Evolutionary conservation across 306 rosid genomes (phyloP).

Genomic region (Cicer arietinum): DNA sequence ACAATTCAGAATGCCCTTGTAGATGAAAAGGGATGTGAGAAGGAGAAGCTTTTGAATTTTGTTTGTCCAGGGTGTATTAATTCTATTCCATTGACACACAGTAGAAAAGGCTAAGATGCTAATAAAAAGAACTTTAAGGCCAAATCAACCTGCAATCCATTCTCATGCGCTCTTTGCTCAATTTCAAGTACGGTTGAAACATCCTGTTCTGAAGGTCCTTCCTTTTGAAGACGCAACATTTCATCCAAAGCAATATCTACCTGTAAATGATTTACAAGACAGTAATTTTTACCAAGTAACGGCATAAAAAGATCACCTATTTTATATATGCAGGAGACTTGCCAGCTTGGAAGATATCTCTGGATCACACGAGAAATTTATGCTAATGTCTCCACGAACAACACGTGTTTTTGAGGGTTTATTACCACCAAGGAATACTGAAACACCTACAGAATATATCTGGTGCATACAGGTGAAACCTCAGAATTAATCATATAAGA

Average conservation of each 20-base stretch:
- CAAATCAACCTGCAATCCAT: slow-evolving; percentile 86
- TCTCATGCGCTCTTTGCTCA: slow-evolving; percentile 95
- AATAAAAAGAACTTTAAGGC: slow-evolving; percentile 38
- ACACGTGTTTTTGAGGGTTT: slow-evolving; percentile 86
- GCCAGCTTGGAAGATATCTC: slow-evolving; percentile 91
- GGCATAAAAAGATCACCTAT: slow-evolving; percentile 27
- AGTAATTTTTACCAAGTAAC: slow-evolving; percentile 32
- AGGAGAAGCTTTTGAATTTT: slow-evolving; percentile 11
- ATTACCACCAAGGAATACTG: slow-evolving; percentile 93
- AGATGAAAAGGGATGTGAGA: slow-evolving; percentile 35
- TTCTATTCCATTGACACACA: slow-evolving; percentile 32
- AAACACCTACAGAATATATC: slow-evolving; percentile 89
- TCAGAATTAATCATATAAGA: slow-evolving; percentile 38
- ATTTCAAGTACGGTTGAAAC: slow-evolving; percentile 85
- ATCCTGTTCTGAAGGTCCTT: slow-evolving; percentile 89
- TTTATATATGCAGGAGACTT: slow-evolving; percentile 44
- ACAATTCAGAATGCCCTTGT: slow-evolving; percentile 29
- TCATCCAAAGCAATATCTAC: slow-evolving; percentile 92
- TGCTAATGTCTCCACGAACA: slow-evolving; percentile 90
- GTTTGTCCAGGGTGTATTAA: slow-evolving; percentile 2
- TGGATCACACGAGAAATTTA: slow-evolving; percentile 94
- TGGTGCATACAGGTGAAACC: slow-evolving; percentile 52
- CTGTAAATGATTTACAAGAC: slow-evolving; percentile 54
- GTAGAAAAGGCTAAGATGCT: slow-evolving; percentile 28
- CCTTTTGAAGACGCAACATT: slow-evolving; percentile 88